Percentiles rank a stretch among this genome's conserved stretches.
phyloP scores from a whole-genome alignment of 345 rosid genomes.

The Arabidopsis arenosa region DNA sequence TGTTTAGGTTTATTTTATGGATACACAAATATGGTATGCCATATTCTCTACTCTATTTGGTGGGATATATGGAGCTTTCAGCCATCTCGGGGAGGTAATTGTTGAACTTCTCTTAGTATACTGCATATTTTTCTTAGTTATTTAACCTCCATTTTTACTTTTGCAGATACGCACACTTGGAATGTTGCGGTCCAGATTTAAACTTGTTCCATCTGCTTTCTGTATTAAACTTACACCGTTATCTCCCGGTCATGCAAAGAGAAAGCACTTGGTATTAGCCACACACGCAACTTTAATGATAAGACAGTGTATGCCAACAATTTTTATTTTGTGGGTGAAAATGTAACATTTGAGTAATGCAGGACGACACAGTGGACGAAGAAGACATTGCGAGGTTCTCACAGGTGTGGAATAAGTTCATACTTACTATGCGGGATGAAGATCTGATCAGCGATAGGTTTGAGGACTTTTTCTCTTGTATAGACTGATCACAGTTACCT shows the following conservation, averaged over 20 bases:
- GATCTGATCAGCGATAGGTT: constrained; percentile 89
- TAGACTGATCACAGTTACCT: constrained; percentile 27
- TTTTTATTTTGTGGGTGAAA: constrained; percentile 19
- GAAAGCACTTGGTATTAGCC: constrained; percentile 50
- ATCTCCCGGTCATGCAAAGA: constrained; percentile 44
- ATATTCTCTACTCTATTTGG: constrained; percentile 95
- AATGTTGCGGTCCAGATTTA: constrained; percentile 93
- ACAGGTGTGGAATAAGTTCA: constrained; percentile 89
- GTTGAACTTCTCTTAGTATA: constrained; percentile 28
- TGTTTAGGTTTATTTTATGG: constrained; percentile 89
- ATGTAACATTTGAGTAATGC: constrained; percentile 44
- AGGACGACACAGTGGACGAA: constrained; percentile 60
- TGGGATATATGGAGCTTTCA: constrained; percentile 93
- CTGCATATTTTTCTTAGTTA: not conserved
- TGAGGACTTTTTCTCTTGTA: constrained; percentile 33
- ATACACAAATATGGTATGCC: constrained; percentile 97
- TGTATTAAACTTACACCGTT: constrained; percentile 68
- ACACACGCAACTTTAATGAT: constrained; percentile 8
- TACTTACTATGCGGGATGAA: constrained; percentile 76
- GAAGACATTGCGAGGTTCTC: constrained; percentile 75
- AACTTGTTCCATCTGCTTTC: constrained; percentile 71
- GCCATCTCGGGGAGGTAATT: constrained; percentile 97
- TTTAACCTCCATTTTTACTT: constrained; percentile 10
- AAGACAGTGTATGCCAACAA: constrained; percentile 8
- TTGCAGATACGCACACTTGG: constrained; percentile 90